A percentile compares a stretch with the other conserved stretches of the same genome.
These are phyloP conservation scores for Avena sativa DNA, from an alignment of 176 grass and related monocot genomes.

Conservation along the genomic window DNA sequence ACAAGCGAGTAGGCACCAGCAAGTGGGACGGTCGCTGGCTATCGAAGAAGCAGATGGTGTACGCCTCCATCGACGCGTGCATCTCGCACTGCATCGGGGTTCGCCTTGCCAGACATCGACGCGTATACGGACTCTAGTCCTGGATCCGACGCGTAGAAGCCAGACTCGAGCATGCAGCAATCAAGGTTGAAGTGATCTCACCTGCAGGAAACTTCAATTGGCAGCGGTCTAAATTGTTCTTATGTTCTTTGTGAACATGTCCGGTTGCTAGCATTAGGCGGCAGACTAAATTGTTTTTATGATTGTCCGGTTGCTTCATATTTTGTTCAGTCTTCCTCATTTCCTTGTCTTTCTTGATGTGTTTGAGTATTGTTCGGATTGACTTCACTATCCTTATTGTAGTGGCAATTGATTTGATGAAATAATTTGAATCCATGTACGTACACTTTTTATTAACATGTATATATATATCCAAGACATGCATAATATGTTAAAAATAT, in stretches of 20 bases:
- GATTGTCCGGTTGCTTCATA: neutral
- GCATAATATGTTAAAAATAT: no score
- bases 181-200: neutral
- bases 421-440: no score
- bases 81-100: neutral
- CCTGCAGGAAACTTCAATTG: neutral
- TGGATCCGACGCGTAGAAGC: neutral
- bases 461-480: no score
- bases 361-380: no score
- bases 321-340: neutral
- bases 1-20: neutral
- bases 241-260: neutral
- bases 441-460: no score
- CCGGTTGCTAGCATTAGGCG: neutral
- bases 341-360: no score
- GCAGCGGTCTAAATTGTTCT: neutral
- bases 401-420: no score
- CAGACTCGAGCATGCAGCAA: neutral
- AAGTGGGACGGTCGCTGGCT: slow-evolving; percentile 27
- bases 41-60: slow-evolving; percentile 1
- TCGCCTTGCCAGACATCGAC: neutral
- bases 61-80: neutral
- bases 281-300: neutral
- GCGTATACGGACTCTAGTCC: neutral
- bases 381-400: no score